These are phyloP conservation scores for Glarea lozoyensis DNA, from an alignment of 495 filamentous ascomycete genomes.

Conservation along the genomic window DNA sequence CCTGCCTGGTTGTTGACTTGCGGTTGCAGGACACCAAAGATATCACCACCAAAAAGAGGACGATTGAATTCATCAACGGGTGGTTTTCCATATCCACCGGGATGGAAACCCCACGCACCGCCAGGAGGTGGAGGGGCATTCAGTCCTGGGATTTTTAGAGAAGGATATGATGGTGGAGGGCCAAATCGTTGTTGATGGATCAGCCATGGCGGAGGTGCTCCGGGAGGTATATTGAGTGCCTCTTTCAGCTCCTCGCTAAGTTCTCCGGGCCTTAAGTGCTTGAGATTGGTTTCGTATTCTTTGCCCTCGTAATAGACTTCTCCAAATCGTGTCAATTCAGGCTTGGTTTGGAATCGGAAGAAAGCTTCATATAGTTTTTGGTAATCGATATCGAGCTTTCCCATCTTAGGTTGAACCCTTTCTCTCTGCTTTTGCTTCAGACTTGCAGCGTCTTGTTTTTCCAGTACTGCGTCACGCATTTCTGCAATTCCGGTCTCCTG, in stretches of 20 bases:
- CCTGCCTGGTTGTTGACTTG: slow-evolving; percentile 44
- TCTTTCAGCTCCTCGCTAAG: slow-evolving; percentile 85
- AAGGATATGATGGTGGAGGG: slow-evolving; percentile 86
- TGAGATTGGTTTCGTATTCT: slow-evolving; percentile 92
- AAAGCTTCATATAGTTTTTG: slow-evolving; percentile 97
- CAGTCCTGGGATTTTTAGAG: slow-evolving; percentile 84
- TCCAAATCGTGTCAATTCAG: slow-evolving; percentile 84
- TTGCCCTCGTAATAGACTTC: slow-evolving; percentile 99
- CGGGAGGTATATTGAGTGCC: slow-evolving; percentile 87
- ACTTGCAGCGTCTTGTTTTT: slow-evolving; percentile 85
- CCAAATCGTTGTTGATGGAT: slow-evolving; percentile 94
- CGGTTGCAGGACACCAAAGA: slow-evolving; percentile 73
- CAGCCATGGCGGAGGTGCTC: slow-evolving; percentile 91
- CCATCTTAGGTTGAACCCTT: slow-evolving; percentile 92
- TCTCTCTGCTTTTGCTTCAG: slow-evolving; percentile 95
- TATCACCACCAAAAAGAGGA: slow-evolving; percentile 86
- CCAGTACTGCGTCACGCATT: slow-evolving; percentile 92
- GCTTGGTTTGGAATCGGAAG: slow-evolving; percentile 94
- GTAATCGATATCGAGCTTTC: slow-evolving; percentile 95
- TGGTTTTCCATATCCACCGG: slow-evolving; percentile 92
- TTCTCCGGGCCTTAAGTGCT: slow-evolving; percentile 83
- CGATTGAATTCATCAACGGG: slow-evolving; percentile 86
- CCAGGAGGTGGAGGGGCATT: slow-evolving; percentile 94
- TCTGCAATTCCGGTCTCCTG: slow-evolving; percentile 94
- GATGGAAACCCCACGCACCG: slow-evolving; percentile 90